phyloP scores from a whole-genome alignment of 768 basidiomycete genomes.

The Steccherinum ochraceum region DNA sequence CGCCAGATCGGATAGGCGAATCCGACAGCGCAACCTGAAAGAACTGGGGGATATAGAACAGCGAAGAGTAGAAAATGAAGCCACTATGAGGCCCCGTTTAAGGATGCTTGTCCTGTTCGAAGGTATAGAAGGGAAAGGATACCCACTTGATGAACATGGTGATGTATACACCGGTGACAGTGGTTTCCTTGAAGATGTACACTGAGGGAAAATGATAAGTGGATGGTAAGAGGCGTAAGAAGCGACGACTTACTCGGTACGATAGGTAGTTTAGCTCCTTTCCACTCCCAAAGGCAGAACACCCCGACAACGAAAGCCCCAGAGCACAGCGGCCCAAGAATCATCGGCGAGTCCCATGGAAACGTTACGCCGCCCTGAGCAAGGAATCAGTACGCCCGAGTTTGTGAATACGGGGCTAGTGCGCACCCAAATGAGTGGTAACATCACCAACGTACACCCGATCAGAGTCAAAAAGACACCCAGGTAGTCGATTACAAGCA shows the following conservation, averaged over 20 bases:
- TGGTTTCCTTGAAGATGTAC: conserved; percentile 63
- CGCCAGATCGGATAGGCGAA: conserved; percentile 54
- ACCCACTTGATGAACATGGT: conserved; percentile 63
- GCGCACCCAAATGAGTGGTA: conserved; percentile 68
- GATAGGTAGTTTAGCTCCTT: conserved; percentile 61
- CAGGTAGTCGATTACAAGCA: conserved; percentile 58
- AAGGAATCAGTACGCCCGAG: conserved; percentile 3
- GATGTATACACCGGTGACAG: conserved; percentile 62
- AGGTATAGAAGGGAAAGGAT: neutral
- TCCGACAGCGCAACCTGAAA: conserved; percentile 70
- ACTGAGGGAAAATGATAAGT: conserved; percentile 29
- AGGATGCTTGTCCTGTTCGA: conserved; percentile 2
- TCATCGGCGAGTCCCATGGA: conserved; percentile 62
- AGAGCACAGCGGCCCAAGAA: conserved; percentile 35
- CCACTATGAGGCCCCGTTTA: conserved; percentile 30
- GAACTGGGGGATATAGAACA: conserved; percentile 71
- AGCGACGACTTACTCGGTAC: conserved; percentile 50
- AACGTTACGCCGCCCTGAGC: conserved; percentile 64
- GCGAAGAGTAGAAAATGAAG: conserved; percentile 54
- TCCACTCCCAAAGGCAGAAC: conserved; percentile 73
- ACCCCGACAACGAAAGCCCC: conserved; percentile 46
- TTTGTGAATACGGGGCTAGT: neutral
- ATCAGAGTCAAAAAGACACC: conserved; percentile 53
- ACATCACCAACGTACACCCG: conserved; percentile 55
- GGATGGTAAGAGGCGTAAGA: neutral